phyloP scores from a whole-genome alignment of 257 asterid genomes.

The Mitragyna speciosa region DNA sequence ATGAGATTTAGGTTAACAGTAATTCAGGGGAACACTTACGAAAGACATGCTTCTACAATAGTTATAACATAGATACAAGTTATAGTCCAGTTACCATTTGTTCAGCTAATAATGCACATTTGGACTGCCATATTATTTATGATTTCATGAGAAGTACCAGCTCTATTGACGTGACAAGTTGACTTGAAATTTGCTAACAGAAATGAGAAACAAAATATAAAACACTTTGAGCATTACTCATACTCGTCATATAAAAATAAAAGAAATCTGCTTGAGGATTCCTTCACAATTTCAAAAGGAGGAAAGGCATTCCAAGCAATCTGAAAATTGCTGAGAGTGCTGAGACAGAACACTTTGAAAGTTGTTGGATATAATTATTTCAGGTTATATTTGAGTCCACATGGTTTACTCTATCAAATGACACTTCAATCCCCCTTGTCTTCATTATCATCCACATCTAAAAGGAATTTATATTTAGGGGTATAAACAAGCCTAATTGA shows the following conservation, averaged over 20 bases:
- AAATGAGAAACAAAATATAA: neutral
- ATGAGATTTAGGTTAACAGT: too few species aligned
- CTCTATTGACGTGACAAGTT: neutral
- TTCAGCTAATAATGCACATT: neutral
- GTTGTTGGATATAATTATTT: neutral
- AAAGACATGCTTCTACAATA: too few species aligned
- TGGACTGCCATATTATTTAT: neutral
- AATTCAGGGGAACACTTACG: too few species aligned
- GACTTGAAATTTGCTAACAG: neutral
- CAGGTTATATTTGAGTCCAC: neutral
- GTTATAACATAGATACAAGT: neutral
- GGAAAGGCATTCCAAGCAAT: neutral
- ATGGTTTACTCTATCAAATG: neutral
- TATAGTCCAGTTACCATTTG: neutral
- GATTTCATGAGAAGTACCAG: neutral
- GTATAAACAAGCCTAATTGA: too few species aligned
- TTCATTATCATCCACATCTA: too few species aligned
- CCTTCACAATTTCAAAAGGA: neutral
- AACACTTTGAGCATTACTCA: neutral
- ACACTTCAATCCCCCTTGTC: neutral
- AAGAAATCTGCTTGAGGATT: neutral
- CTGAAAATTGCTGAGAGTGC: neutral
- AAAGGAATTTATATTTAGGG: too few species aligned
- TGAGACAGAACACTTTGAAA: neutral
- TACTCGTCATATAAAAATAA: neutral